Conservation (phyloP, 768 basidiomycete species). For the Mycena rosella region DNA sequence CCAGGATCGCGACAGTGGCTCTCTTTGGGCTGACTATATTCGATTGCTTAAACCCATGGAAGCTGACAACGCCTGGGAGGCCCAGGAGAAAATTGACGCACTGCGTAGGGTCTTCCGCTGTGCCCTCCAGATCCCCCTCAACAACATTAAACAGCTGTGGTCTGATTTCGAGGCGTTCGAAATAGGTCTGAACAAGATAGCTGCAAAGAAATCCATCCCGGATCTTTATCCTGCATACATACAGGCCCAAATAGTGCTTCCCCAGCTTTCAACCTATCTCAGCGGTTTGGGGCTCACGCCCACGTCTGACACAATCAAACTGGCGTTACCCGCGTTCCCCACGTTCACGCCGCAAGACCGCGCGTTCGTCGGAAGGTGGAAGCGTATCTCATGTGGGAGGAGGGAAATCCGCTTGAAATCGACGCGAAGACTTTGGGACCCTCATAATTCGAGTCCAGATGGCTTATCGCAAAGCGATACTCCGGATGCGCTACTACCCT, state of each 20-base stretch:
- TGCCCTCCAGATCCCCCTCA: no score
- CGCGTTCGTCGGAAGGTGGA: slow-evolving; percentile 85
- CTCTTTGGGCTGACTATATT: no score
- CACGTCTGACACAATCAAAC: slow-evolving; percentile 54
- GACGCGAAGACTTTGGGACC: slow-evolving; percentile 78
- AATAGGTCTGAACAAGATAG: slow-evolving; percentile 87
- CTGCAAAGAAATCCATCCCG: slow-evolving; percentile 95
- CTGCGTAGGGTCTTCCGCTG: no score
- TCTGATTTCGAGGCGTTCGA: slow-evolving; percentile 93
- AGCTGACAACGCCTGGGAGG: no score
- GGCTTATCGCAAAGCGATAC: slow-evolving; percentile 90
- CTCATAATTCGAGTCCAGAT: slow-evolving; percentile 80
- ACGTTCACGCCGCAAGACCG: slow-evolving; percentile 82
- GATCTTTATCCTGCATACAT: slow-evolving; percentile 93
- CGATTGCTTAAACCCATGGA: no score
- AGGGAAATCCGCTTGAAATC: no score
- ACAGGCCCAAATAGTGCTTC: slow-evolving; percentile 91
- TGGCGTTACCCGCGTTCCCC: slow-evolving; percentile 78
- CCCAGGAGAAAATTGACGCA: no score
- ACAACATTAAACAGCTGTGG: no score
- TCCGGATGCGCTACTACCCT: slow-evolving; percentile 93
- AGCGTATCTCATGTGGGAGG: no score
- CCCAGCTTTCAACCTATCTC: slow-evolving; percentile 81
- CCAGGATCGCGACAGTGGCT: no score
- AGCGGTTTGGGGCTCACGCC: slow-evolving; percentile 65